These are phyloP conservation scores for Raffaelea arxii DNA, from an alignment of 2,329 filamentous ascomycete genomes.

Conservation along the genomic window DNA sequence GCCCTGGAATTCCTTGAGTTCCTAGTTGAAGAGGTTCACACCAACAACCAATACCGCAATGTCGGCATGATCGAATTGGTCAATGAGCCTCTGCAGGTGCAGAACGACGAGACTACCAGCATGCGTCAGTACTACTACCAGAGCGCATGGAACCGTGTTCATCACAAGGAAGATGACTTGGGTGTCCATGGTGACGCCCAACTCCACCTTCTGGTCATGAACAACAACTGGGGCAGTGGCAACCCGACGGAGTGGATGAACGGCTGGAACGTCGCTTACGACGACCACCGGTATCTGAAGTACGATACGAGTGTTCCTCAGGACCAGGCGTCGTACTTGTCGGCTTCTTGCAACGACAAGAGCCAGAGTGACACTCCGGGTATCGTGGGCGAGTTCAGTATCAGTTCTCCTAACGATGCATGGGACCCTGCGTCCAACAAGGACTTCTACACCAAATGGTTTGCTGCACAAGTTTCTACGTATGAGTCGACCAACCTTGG, in stretches of 20 bases:
- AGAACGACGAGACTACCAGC: conserved; percentile 14
- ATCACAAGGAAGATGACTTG: conserved; percentile 34
- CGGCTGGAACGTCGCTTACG: conserved; percentile 37
- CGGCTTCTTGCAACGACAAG: conserved; percentile 37
- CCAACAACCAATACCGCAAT: conserved; percentile 35
- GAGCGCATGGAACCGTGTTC: conserved; percentile 34
- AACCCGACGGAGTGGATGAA: conserved; percentile 37
- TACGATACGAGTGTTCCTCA: conserved; percentile 29
- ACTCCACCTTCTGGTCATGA: conserved; percentile 43
- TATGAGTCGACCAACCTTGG: conserved; percentile 36
- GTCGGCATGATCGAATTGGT: conserved; percentile 50
- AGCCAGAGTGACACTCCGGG: conserved; percentile 32
- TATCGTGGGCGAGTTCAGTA: conserved; percentile 49
- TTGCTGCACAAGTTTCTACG: conserved; percentile 16
- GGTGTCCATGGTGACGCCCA: conserved; percentile 29
- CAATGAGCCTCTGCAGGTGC: conserved; percentile 42
- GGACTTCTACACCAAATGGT: conserved; percentile 46
- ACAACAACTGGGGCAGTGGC: conserved; percentile 44
- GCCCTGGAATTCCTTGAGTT: conserved; percentile 45
- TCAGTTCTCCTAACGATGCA: conserved; percentile 38
- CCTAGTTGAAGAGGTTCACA: conserved; percentile 43
- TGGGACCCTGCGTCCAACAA: conserved; percentile 31
- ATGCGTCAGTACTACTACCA: conserved; percentile 37
- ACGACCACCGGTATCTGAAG: conserved; percentile 51
- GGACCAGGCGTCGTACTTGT: conserved; percentile 39